phyloP scores from a whole-genome alignment of 441 rosid genomes.

The Dalechampia spathulata region DNA sequence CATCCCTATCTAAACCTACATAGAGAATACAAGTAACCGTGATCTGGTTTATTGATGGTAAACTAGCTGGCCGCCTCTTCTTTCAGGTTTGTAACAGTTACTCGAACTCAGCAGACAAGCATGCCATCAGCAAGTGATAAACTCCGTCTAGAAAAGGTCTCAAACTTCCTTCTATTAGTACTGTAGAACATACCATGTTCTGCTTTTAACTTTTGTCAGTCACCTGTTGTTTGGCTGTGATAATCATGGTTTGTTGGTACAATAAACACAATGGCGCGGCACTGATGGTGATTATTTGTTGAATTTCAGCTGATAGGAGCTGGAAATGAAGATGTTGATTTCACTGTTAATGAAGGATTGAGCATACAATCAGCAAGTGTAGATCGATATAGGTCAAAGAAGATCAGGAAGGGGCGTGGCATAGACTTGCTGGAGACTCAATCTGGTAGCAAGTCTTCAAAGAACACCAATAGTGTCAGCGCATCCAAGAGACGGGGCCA shows the following conservation, averaged over 20 bases:
- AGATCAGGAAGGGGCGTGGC: slow-evolving; percentile 18
- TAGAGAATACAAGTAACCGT: neutral
- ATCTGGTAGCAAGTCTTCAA: slow-evolving; percentile 22
- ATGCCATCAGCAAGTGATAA: slow-evolving; percentile 73
- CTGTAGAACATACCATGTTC: neutral
- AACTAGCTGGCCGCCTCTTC: slow-evolving; percentile 4
- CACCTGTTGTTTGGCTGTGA: neutral
- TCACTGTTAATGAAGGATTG: slow-evolving; percentile 37
- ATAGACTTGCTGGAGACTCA: slow-evolving; percentile 1
- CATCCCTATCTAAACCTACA: too few species aligned
- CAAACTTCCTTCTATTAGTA: neutral
- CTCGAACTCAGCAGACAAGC: slow-evolving; percentile 57
- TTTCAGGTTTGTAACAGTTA: slow-evolving; percentile 59
- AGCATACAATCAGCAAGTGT: slow-evolving; percentile 28
- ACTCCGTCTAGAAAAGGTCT: slow-evolving; percentile 68
- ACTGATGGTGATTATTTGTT: neutral
- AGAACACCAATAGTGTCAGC: slow-evolving; percentile 18
- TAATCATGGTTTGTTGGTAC: neutral
- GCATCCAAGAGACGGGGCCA: slow-evolving; percentile 25
- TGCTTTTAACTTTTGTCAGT: neutral
- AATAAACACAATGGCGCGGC: neutral
- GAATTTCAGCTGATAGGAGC: slow-evolving; percentile 61
- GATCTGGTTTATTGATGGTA: slow-evolving; percentile 6
- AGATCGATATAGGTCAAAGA: slow-evolving; percentile 27
- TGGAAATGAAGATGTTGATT: slow-evolving; percentile 49